Evolutionary conservation across 495 filamentous ascomycete species (phyloP).

Genomic region (Aspergillus bertholletiae): DNA sequence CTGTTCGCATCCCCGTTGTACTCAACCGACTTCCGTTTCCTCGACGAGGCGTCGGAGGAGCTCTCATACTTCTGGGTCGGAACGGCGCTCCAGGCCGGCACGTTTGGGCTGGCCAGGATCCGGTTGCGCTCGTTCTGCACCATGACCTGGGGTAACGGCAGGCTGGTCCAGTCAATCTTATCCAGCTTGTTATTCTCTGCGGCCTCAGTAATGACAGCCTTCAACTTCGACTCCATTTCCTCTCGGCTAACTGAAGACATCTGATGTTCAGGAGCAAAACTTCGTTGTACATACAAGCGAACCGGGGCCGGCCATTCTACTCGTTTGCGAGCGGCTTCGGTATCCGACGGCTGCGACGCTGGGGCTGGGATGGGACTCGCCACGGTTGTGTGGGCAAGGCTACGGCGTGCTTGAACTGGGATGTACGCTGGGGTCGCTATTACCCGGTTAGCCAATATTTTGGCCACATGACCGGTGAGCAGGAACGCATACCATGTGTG

Average conservation of each 20-base stretch:
- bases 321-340: constrained; percentile 33
- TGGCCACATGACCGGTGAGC: not conserved
- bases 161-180: constrained; percentile 72
- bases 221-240: constrained; percentile 82
- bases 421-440: constrained; percentile 46
- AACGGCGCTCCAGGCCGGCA: constrained; percentile 34
- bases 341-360: constrained; percentile 19
- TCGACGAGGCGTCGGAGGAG: constrained; percentile 30
- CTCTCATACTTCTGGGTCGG: constrained; percentile 22
- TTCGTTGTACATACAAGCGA: constrained; percentile 77
- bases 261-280: constrained; percentile 69
- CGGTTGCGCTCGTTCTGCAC: constrained; percentile 68
- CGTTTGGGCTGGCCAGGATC: constrained; percentile 34
- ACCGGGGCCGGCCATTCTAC: constrained; percentile 74
- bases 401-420: constrained; percentile 50
- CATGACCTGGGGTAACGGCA: constrained; percentile 85
- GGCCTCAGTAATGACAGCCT: constrained; percentile 76
- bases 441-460: constrained; percentile 9
- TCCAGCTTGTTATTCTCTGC: constrained; percentile 66
- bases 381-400: constrained; percentile 27
- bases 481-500: constrained; percentile 31
- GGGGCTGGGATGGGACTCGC: constrained; percentile 22
- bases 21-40: constrained; percentile 82
- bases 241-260: constrained; percentile 57
- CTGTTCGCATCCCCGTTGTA: constrained; percentile 40